phyloP scores from a whole-genome alignment of 768 basidiomycete genomes.

The Crepidotus variabilis region DNA sequence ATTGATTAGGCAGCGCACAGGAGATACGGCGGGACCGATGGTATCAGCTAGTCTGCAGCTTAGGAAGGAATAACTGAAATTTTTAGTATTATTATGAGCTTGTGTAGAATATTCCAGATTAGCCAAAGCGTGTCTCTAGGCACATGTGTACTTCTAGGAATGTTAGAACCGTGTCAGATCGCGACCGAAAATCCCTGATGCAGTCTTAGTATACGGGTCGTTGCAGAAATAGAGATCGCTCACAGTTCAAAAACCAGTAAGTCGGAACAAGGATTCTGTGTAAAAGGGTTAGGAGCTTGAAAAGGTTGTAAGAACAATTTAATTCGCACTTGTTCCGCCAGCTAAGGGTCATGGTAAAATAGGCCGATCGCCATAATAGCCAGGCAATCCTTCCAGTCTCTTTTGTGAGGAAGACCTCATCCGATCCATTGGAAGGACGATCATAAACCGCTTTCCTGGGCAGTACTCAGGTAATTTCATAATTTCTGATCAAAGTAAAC shows the following conservation, averaged over 20 bases:
- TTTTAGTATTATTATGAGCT: not conserved
- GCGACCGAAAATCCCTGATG: slow-evolving; percentile 68
- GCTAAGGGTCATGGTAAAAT: slow-evolving; percentile 76
- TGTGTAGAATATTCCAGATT: not conserved
- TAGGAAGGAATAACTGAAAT: not conserved
- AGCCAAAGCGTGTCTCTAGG: slow-evolving; percentile 15
- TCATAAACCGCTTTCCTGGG: slow-evolving; percentile 77
- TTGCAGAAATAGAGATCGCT: slow-evolving; percentile 19
- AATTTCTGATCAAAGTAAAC: slow-evolving; percentile 15
- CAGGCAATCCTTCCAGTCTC: slow-evolving; percentile 70
- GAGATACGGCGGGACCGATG: not conserved
- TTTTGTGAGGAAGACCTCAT: slow-evolving; percentile 46
- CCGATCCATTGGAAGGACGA: slow-evolving; percentile 42
- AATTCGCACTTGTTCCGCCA: slow-evolving; percentile 62
- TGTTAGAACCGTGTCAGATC: slow-evolving; percentile 66
- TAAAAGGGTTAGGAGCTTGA: slow-evolving; percentile 6
- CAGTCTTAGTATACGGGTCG: not conserved
- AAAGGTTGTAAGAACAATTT: not conserved
- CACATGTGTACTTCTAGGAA: not conserved
- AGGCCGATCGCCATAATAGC: slow-evolving; percentile 79
- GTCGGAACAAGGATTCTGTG: slow-evolving; percentile 2
- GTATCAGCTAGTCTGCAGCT: not conserved
- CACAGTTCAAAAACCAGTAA: slow-evolving; percentile 67
- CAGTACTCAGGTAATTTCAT: not conserved
- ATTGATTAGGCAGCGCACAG: not conserved